A percentile compares a stretch with the other conserved stretches of the same genome.
Evolutionary conservation across 2,329 filamentous ascomycete species (phyloP).

Genomic region (Diaporthe amygdali): DNA sequence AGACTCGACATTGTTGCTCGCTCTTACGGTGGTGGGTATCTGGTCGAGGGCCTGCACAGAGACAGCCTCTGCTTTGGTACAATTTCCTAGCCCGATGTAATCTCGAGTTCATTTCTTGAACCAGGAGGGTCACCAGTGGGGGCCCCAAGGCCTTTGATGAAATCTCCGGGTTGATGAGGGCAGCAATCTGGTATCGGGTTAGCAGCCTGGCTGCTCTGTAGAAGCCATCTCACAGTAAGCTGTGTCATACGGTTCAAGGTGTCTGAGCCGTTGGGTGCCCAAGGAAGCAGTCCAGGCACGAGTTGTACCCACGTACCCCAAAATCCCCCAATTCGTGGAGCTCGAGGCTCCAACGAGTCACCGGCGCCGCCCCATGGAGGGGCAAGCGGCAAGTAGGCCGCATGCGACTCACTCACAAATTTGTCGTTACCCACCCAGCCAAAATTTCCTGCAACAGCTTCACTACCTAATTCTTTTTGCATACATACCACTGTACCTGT

Average conservation of each 20-base stretch:
- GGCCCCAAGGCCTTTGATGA: not conserved
- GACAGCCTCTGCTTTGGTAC: not conserved
- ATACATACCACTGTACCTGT: not conserved
- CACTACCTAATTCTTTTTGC: not conserved
- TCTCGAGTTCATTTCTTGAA: too few species aligned
- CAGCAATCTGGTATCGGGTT: not conserved
- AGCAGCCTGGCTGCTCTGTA: not conserved
- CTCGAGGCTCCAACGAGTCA: slow-evolving; percentile 5
- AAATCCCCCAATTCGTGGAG: not conserved
- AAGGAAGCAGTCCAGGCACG: not conserved
- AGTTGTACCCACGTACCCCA: not conserved
- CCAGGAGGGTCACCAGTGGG: too few species aligned
- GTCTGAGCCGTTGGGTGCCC: too few species aligned
- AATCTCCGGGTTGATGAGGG: not conserved
- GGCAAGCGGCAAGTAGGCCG: not conserved
- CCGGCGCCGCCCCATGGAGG: slow-evolving; percentile 2
- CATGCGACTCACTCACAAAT: slow-evolving; percentile 12
- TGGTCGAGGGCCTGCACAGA: not conserved
- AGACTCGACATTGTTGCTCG: not conserved
- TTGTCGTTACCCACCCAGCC: slow-evolving; percentile 26
- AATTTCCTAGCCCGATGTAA: not conserved
- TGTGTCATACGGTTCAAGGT: not conserved
- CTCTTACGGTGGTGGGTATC: not conserved
- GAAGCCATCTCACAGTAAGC: too few species aligned
- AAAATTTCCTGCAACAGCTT: slow-evolving; percentile 22